phyloP scores from a whole-genome alignment of 1,139 yeast species.

The Suhomyces choctaworum region DNA sequence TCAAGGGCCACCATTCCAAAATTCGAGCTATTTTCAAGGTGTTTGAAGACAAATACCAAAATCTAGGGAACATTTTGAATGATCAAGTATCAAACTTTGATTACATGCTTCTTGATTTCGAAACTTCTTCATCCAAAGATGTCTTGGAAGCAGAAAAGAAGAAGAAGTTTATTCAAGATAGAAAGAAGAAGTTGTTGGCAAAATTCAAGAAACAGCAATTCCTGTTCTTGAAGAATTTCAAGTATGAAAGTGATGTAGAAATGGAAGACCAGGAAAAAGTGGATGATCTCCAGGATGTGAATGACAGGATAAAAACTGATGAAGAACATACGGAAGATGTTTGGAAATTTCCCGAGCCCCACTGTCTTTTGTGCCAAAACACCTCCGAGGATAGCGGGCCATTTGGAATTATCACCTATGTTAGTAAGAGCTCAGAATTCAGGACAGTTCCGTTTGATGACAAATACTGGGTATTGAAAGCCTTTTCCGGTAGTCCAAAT shows the following conservation, averaged over 20 bases:
- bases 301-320: neutral
- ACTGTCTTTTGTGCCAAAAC: slow-evolving; percentile 88
- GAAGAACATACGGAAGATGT: slow-evolving; percentile 22
- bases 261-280: slow-evolving; percentile 26
- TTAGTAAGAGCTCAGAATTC: slow-evolving; percentile 60
- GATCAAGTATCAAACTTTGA: slow-evolving; percentile 26
- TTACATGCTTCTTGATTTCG: slow-evolving; percentile 19
- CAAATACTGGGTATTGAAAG: slow-evolving; percentile 64
- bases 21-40: slow-evolving; percentile 53
- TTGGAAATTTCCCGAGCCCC: slow-evolving; percentile 78
- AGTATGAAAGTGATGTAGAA: slow-evolving; percentile 31
- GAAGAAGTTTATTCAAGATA: slow-evolving; percentile 67
- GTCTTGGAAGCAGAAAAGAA: slow-evolving; percentile 57
- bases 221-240: slow-evolving; percentile 58
- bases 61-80: slow-evolving; percentile 23
- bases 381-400: slow-evolving; percentile 67
- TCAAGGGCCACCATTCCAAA: slow-evolving; percentile 48
- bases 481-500: slow-evolving; percentile 57
- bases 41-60: slow-evolving; percentile 30
- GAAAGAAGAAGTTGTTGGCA: slow-evolving; percentile 72
- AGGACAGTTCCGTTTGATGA: slow-evolving; percentile 65
- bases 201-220: slow-evolving; percentile 78
- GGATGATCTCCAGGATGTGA: neutral
- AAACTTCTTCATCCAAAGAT: slow-evolving; percentile 16
- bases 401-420: slow-evolving; percentile 70